Percentiles rank a stretch among this genome's conserved stretches.
phyloP scores from a whole-genome alignment of 305 asterid species.

The Withania somnifera region DNA sequence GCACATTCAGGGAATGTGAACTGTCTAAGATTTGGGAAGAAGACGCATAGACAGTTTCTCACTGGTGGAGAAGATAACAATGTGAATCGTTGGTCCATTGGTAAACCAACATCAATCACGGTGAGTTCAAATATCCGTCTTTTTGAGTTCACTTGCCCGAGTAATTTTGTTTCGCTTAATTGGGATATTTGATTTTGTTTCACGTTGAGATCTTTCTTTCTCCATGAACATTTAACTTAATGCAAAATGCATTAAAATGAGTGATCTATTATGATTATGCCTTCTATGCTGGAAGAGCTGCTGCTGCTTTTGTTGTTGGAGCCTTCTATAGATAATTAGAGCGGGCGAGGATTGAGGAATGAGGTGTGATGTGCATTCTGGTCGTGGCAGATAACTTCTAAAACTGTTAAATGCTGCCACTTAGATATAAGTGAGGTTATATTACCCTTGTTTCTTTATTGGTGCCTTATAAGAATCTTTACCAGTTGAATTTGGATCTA shows the following conservation, averaged over 20 bases:
- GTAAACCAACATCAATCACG: constrained; percentile 66
- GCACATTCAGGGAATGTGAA: constrained; percentile 94
- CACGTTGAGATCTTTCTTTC: background rate
- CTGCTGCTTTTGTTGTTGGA: background rate
- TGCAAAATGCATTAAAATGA: background rate
- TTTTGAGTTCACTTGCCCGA: background rate
- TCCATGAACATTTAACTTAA: background rate
- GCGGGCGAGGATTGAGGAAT: background rate
- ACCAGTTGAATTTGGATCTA: background rate
- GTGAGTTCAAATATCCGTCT: constrained; percentile 33
- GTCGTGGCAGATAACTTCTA: background rate
- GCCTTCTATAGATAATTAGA: background rate
- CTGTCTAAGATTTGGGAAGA: constrained; percentile 90
- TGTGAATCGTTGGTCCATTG: constrained; percentile 94
- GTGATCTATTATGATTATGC: background rate
- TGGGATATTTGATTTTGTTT: background rate
- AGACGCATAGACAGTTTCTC: constrained; percentile 62
- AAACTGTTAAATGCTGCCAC: background rate
- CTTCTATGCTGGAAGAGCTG: background rate
- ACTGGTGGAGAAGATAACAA: constrained; percentile 98
- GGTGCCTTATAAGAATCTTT: background rate
- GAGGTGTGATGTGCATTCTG: background rate
- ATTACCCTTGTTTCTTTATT: background rate
- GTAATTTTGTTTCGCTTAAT: background rate
- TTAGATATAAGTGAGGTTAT: background rate